phyloP scores from a whole-genome alignment of 768 basidiomycete genomes.

The Leccinum disarticulatum region DNA sequence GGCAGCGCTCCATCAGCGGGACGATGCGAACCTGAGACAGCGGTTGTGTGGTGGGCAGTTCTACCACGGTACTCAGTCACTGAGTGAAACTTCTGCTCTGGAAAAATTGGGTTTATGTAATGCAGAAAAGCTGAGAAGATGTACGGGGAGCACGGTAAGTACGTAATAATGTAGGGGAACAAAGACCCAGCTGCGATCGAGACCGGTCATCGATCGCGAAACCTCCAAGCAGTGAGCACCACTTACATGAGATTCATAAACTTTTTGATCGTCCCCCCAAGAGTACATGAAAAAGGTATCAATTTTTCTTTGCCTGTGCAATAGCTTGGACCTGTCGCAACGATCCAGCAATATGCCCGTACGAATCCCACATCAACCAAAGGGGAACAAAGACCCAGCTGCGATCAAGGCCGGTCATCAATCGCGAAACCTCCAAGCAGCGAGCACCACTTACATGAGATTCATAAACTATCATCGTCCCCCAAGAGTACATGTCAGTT shows the following conservation, averaged over 20 bases:
- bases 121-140: too few relatives aligned
- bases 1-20: too few relatives aligned
- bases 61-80: too few relatives aligned
- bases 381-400: constrained; percentile 83
- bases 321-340: constrained; percentile 44
- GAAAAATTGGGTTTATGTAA: too few relatives aligned
- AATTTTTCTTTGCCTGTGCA: constrained; percentile 39
- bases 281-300: neutral
- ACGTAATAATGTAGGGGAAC: constrained; percentile 42
- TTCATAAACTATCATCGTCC: constrained; percentile 67
- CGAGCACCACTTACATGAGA: constrained; percentile 51
- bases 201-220: neutral
- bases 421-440: neutral
- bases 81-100: too few relatives aligned
- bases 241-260: constrained; percentile 81
- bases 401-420: constrained; percentile 7
- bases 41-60: too few relatives aligned
- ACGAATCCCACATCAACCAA: constrained; percentile 78
- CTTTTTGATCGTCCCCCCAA: constrained; percentile 33
- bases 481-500: neutral
- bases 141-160: too few relatives aligned
- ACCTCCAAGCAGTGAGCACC: neutral
- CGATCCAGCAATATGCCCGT: constrained; percentile 61
- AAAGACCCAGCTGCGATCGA: constrained; percentile 65
- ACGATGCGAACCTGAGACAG: too few relatives aligned